phyloP scores from a whole-genome alignment of 139 green algal species.

The Haematococcus lacustris region DNA sequence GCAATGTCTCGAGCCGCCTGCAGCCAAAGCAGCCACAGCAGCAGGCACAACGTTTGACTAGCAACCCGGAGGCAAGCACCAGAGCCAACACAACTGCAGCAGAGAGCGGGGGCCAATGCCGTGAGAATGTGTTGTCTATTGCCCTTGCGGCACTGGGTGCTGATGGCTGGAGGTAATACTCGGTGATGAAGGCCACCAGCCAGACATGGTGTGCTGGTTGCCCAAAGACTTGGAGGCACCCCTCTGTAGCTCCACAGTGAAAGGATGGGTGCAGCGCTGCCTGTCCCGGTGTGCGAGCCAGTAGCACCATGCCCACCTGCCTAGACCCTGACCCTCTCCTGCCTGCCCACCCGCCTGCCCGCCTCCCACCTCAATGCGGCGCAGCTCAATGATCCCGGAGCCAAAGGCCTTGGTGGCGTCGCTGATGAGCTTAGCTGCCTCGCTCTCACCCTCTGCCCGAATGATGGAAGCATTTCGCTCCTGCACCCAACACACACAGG shows the following conservation, averaged over 20 bases:
- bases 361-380: constrained; percentile 79
- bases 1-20: constrained; percentile 92
- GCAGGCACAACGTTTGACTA: not conserved
- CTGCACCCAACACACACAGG: too few species aligned
- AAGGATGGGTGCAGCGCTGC: not conserved
- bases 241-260: not conserved
- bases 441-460: constrained; percentile 90
- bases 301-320: not conserved
- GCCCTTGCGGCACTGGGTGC: not conserved
- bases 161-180: not conserved
- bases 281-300: not conserved
- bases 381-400: constrained; percentile 89
- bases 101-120: not conserved
- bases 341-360: not conserved
- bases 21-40: not conserved
- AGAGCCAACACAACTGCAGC: too few species aligned
- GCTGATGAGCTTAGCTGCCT: constrained; percentile 89
- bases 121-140: not conserved
- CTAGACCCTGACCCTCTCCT: not conserved
- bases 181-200: not conserved
- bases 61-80: not conserved
- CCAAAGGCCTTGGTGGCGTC: constrained; percentile 87
- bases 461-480: constrained; percentile 88
- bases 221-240: not conserved
- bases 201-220: not conserved